A percentile compares a stretch with the other conserved stretches of the same genome.
Conservation (phyloP, 345 rosid genomes). For the Draba incana region DNA sequence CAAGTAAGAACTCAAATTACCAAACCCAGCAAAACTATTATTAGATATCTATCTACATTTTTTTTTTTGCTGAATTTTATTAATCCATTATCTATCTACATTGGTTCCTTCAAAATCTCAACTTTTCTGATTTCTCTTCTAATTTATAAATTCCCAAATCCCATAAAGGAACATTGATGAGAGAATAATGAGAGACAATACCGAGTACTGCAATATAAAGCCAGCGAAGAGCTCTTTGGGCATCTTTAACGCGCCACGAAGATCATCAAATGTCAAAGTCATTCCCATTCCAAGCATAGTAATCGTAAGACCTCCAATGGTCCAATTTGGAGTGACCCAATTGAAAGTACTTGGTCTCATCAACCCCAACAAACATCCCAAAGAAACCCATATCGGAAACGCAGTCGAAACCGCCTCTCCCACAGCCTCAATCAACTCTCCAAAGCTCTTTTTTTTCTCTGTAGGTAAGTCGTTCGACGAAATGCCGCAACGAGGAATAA, state of each 20-base stretch:
- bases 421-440: constrained; percentile 65
- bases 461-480: constrained; percentile 53
- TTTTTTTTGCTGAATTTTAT: too few relatives aligned
- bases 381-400: constrained; percentile 84
- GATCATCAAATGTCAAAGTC: constrained; percentile 89
- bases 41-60: too few relatives aligned
- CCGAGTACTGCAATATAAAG: constrained; percentile 84
- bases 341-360: constrained; percentile 62
- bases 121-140: neutral
- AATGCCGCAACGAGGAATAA: constrained; percentile 52
- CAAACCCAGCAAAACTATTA: constrained; percentile 23
- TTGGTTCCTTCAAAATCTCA: constrained; percentile 7
- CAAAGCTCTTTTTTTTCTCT: constrained; percentile 43
- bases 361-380: constrained; percentile 78
- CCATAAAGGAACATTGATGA: neutral
- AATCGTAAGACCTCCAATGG: constrained; percentile 62
- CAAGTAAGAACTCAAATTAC: constrained; percentile 12
- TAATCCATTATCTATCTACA: neutral
- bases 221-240: constrained; percentile 80
- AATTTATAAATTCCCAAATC: neutral
- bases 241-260: constrained; percentile 78
- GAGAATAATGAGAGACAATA: constrained; percentile 3
- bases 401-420: constrained; percentile 74
- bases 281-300: constrained; percentile 97
- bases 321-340: constrained; percentile 81